Percentiles rank a stretch among this genome's conserved stretches.
Evolutionary conservation across 2,329 filamentous ascomycete genomes (phyloP).

Genomic region (Teratosphaeria epicoccoides): DNA sequence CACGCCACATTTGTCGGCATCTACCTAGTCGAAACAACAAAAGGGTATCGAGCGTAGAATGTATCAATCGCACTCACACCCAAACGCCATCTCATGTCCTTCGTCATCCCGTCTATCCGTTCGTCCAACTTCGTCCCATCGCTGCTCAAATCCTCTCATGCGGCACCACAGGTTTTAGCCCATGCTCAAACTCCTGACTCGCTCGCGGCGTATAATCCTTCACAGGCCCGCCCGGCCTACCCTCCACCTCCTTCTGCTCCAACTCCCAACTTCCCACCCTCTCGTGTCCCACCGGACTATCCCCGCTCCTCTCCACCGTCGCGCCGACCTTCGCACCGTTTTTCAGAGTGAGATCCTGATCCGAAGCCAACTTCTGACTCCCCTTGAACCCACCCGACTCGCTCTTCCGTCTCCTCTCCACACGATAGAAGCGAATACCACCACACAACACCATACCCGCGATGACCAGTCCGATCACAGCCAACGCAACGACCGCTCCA

Average conservation of each 20-base stretch:
- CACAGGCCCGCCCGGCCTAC: conserved; percentile 6
- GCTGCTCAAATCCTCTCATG: background rate
- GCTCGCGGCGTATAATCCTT: conserved; percentile 21
- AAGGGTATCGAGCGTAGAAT: background rate
- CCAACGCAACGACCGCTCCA: conserved; percentile 44
- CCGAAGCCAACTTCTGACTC: conserved; percentile 42
- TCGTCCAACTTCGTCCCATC: background rate
- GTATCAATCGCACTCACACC: background rate
- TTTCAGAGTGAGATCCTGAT: conserved; percentile 42
- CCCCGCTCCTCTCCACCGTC: conserved; percentile 23
- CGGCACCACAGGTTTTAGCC: background rate
- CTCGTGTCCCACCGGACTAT: conserved; percentile 34
- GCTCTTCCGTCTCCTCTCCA: conserved; percentile 21
- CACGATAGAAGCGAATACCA: conserved; percentile 37
- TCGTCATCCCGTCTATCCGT: background rate
- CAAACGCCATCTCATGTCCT: background rate
- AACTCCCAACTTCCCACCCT: conserved; percentile 50
- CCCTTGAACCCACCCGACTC: conserved; percentile 48
- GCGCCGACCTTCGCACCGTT: conserved; percentile 27
- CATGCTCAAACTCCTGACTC: conserved; percentile 35
- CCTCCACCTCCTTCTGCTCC: conserved; percentile 23
- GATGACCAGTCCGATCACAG: conserved; percentile 33
- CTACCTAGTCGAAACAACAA: background rate
- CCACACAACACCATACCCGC: conserved; percentile 34
- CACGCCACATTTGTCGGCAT: background rate